Percentiles rank a stretch among this genome's conserved stretches.
Conservation (phyloP, 1,284 basidiomycete species). For the Garcileccinum viscosum region DNA sequence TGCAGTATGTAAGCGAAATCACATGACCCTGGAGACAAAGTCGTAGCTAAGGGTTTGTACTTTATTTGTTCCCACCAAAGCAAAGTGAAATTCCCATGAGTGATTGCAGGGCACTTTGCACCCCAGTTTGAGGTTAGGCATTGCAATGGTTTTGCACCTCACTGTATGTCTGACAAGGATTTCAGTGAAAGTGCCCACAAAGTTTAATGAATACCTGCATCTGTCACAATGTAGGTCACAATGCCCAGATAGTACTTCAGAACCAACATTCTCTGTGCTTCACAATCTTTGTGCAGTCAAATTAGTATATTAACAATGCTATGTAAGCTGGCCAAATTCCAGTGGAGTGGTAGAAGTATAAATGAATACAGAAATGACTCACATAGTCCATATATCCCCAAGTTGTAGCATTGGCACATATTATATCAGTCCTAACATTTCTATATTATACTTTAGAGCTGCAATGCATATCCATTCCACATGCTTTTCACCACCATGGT, state of each 20-base stretch:
- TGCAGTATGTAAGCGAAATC: too few relatives aligned
- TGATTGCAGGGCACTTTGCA: too few relatives aligned
- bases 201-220: constrained; percentile 43
- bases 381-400: constrained; percentile 66
- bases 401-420: constrained; percentile 55
- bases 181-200: constrained; percentile 51
- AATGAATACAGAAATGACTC: constrained; percentile 16
- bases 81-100: too few relatives aligned
- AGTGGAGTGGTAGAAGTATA: background rate
- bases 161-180: constrained; percentile 59
- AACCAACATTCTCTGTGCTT: constrained; percentile 60
- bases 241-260: constrained; percentile 57
- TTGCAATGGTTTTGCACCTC: too few relatives aligned
- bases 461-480: too few relatives aligned
- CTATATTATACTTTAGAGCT: too few relatives aligned
- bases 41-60: too few relatives aligned
- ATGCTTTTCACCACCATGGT: too few relatives aligned
- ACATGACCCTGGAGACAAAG: too few relatives aligned
- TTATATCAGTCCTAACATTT: constrained; percentile 63
- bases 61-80: too few relatives aligned
- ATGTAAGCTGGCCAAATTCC: background rate
- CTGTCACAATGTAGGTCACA: constrained; percentile 71
- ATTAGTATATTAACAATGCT: constrained; percentile 6
- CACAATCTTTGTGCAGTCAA: constrained; percentile 51
- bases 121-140: too few relatives aligned